Evolutionary conservation across 306 rosid genomes (phyloP).

Genomic region (Abrus pulchellus): DNA sequence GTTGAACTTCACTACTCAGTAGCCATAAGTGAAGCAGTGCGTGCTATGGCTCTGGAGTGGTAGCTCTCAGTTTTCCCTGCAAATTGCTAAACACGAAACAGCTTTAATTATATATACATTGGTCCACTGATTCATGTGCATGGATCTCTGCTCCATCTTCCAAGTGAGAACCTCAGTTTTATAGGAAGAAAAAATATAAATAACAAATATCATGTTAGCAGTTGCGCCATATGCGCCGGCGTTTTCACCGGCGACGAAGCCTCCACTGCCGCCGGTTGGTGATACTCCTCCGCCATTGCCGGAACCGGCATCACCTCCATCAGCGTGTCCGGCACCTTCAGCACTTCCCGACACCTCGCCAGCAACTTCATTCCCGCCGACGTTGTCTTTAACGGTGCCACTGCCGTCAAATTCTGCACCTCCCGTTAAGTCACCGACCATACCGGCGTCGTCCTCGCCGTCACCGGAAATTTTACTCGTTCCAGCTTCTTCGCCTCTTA

Average conservation of each 20-base stretch:
- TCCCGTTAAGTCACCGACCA: slow-evolving; percentile 4
- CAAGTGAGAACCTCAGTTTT: neutral
- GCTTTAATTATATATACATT: neutral
- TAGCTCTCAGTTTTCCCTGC: neutral
- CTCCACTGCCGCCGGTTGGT: neutral
- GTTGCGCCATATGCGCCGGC: slow-evolving; percentile 44
- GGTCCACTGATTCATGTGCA: slow-evolving; percentile 12
- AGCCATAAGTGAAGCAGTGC: neutral
- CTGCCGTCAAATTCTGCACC: slow-evolving; percentile 21
- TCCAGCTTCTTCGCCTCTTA: slow-evolving; percentile 17
- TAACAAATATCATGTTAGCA: slow-evolving; percentile 37
- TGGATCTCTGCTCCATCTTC: neutral
- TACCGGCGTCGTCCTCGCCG: slow-evolving; percentile 27
- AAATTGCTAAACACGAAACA: neutral
- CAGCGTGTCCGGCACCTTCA: neutral
- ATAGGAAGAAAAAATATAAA: neutral
- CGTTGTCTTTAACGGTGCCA: neutral
- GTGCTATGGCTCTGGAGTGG: neutral
- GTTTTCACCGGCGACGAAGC: slow-evolving; percentile 29
- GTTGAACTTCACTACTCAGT: slow-evolving; percentile 11
- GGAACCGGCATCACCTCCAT: slow-evolving; percentile 17
- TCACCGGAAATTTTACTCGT: neutral
- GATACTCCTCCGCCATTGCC: slow-evolving; percentile 16
- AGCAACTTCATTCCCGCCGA: slow-evolving; percentile 2
- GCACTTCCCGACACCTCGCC: slow-evolving; percentile 13